A percentile compares a stretch with the other conserved stretches of the same genome.
Conservation (phyloP, 129 eudicot genomes). For the Oenanthe sinensis region DNA sequence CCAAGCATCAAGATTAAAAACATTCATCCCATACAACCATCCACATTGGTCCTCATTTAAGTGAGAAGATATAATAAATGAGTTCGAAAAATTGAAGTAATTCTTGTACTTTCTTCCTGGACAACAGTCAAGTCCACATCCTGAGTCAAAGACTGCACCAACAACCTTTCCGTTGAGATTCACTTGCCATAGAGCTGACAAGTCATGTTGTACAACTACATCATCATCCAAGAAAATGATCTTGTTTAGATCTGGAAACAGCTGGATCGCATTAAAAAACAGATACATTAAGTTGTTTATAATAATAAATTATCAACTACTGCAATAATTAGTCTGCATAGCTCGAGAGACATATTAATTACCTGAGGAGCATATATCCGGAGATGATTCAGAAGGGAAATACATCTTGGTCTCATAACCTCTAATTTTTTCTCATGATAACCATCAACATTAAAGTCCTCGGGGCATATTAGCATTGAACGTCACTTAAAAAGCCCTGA, state of each 20-base stretch:
- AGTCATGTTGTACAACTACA: constrained; percentile 35
- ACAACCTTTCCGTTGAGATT: constrained; percentile 38
- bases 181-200: constrained; percentile 38
- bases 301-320: neutral
- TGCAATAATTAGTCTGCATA: neutral
- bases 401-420: constrained; percentile 24
- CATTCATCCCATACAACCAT: constrained; percentile 46
- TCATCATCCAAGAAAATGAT: constrained; percentile 42
- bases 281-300: constrained; percentile 4
- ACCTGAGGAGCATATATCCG: constrained; percentile 43
- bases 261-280: constrained; percentile 24
- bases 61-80: constrained; percentile 30
- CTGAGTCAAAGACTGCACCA: constrained; percentile 38
- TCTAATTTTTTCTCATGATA: constrained; percentile 17
- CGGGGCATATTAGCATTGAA: neutral
- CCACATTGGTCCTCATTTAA: constrained; percentile 27
- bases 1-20: constrained; percentile 36
- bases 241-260: constrained; percentile 42
- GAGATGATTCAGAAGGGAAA: constrained; percentile 37
- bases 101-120: constrained; percentile 40
- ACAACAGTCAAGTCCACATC: constrained; percentile 33
- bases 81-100: constrained; percentile 30
- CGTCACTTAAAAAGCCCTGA: too few relatives aligned
- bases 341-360: constrained; percentile 11
- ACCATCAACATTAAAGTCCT: constrained; percentile 11